Evolutionary conservation across 2,329 filamentous ascomycete species (phyloP).

Genomic region (Aspergillus brasiliensis): DNA sequence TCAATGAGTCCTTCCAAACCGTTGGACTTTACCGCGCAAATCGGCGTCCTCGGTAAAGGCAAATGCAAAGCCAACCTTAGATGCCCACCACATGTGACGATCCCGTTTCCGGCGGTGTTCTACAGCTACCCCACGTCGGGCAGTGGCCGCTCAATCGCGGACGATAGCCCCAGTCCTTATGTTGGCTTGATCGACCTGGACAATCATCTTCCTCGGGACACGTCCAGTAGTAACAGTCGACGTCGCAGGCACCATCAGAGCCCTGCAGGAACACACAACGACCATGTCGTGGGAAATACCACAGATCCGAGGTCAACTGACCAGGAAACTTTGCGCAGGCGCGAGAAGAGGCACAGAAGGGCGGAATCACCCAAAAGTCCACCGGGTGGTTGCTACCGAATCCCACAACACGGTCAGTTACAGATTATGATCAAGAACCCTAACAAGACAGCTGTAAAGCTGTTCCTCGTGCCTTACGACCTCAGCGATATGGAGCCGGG

Average conservation of each 20-base stretch:
- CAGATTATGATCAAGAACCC: conserved; percentile 98
- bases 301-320: conserved; percentile 15
- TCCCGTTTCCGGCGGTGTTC: conserved; percentile 92
- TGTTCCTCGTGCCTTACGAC: conserved; percentile 93
- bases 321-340: conserved; percentile 45
- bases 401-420: conserved; percentile 88
- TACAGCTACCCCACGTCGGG: conserved; percentile 82
- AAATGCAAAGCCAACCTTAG: conserved; percentile 82
- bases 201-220: conserved; percentile 65
- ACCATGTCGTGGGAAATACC: conserved; percentile 13
- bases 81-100: conserved; percentile 85
- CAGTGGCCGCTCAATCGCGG: conserved; percentile 63
- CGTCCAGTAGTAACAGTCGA: conserved; percentile 37
- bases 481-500: conserved; percentile 88
- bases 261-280: conserved; percentile 18
- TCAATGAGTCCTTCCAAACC: conserved; percentile 93
- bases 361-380: conserved; percentile 66
- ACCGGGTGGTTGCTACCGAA: conserved; percentile 87
- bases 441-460: conserved; percentile 95
- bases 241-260: conserved; percentile 44
- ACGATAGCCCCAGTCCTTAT: conserved; percentile 92
- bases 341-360: conserved; percentile 62
- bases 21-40: conserved; percentile 89
- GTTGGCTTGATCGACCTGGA: conserved; percentile 92
- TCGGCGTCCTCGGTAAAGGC: conserved; percentile 86